Evolutionary conservation across 2,329 filamentous ascomycete genomes (phyloP).

Genomic region (Fusarium paranaense): DNA sequence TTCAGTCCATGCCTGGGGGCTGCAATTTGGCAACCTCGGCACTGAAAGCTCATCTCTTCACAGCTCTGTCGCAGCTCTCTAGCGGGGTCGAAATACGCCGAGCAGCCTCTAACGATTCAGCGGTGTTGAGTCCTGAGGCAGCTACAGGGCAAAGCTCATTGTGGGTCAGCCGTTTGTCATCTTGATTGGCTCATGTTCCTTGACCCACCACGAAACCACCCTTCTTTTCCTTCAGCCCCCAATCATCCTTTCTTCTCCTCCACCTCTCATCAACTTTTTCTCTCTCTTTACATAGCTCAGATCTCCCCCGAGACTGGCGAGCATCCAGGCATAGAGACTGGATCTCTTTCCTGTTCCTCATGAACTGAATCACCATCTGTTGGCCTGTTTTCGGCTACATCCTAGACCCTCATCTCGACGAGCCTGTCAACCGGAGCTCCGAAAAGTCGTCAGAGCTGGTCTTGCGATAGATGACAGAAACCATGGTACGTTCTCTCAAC

Average conservation of each 20-base stretch:
- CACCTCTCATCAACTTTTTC: constrained; percentile 34
- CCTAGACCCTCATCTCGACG: constrained; percentile 11
- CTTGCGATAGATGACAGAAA: constrained; percentile 17
- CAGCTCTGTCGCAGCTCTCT: background rate
- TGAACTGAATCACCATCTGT: constrained; percentile 36
- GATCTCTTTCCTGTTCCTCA: constrained; percentile 36
- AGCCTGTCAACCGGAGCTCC: constrained; percentile 25
- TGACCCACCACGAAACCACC: constrained; percentile 40
- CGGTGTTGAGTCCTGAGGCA: constrained; percentile 35
- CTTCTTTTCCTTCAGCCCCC: constrained; percentile 42
- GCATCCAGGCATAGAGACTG: constrained; percentile 35
- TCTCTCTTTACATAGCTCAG: constrained; percentile 27
- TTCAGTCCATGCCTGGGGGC: background rate
- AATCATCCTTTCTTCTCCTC: constrained; percentile 43
- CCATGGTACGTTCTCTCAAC: constrained; percentile 40
- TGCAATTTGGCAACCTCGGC: background rate
- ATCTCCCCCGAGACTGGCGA: constrained; percentile 12
- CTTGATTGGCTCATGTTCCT: constrained; percentile 37
- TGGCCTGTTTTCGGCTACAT: constrained; percentile 38
- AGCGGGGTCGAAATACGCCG: background rate
- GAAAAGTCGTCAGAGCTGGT: constrained; percentile 11
- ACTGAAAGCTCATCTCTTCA: background rate
- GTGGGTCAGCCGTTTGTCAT: constrained; percentile 7
- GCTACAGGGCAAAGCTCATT: constrained; percentile 12
- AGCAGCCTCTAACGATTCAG: background rate